phyloP scores from a whole-genome alignment of 495 filamentous ascomycete genomes.

The Penicillium goetzii region DNA sequence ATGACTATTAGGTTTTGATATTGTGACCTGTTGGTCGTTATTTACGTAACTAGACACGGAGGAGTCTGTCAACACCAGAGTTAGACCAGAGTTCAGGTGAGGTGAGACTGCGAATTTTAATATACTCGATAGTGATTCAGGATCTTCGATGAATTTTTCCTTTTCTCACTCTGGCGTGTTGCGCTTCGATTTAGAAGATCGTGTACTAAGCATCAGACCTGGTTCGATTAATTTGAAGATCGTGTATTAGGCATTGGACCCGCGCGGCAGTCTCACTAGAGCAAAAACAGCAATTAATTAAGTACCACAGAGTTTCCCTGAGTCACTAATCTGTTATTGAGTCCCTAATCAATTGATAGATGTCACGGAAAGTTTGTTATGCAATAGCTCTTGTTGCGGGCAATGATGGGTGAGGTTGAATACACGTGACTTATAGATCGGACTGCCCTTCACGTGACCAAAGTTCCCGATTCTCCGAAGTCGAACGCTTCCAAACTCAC shows the following conservation, averaged over 20 bases:
- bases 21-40: neutral
- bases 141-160: neutral
- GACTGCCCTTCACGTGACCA: constrained; percentile 35
- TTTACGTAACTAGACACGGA: too few species aligned
- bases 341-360: neutral
- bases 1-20: neutral
- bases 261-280: too few species aligned
- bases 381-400: neutral
- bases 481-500: constrained; percentile 44
- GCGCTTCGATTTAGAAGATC: neutral
- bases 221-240: too few species aligned
- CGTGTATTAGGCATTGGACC: too few species aligned
- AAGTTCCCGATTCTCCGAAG: constrained; percentile 48
- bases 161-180: neutral
- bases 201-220: neutral
- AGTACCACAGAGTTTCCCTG: neutral
- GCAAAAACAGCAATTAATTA: too few species aligned
- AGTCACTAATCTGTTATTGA: too few species aligned
- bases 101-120: neutral
- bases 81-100: neutral
- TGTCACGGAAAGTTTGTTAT: neutral
- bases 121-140: neutral
- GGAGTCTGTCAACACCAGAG: too few species aligned
- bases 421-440: constrained; percentile 13
- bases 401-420: neutral